Conservation (phyloP, 2,329 filamentous ascomycete species). For the Paramyrothecium sp. region DNA sequence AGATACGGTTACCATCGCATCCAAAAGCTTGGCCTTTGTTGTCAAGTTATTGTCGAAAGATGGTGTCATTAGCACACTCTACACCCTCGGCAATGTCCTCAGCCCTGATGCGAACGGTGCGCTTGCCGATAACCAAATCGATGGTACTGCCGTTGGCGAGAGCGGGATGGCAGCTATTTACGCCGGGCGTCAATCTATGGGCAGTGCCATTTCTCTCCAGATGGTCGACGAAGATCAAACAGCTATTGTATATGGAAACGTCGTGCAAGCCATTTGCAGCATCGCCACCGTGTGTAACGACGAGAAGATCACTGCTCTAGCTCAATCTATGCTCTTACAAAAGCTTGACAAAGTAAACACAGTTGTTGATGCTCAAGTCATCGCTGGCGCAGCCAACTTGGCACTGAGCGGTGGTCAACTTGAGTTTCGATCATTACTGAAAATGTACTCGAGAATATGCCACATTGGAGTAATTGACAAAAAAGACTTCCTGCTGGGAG, state of each 20-base stretch:
- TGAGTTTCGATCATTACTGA: slow-evolving; percentile 84
- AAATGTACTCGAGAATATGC: slow-evolving; percentile 74
- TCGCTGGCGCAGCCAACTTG: slow-evolving; percentile 76
- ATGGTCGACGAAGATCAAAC: slow-evolving; percentile 76
- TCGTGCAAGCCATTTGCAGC: slow-evolving; percentile 94
- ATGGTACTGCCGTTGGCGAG: slow-evolving; percentile 39
- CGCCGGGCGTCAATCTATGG: slow-evolving; percentile 56
- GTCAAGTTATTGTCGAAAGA: slow-evolving; percentile 85
- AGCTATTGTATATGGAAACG: slow-evolving; percentile 73
- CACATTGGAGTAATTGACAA: slow-evolving; percentile 71
- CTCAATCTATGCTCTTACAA: slow-evolving; percentile 94
- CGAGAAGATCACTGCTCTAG: slow-evolving; percentile 88
- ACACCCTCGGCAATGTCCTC: slow-evolving; percentile 93
- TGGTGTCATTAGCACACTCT: slow-evolving; percentile 89
- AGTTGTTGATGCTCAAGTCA: slow-evolving; percentile 79
- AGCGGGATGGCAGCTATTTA: slow-evolving; percentile 44
- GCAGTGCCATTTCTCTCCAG: slow-evolving; percentile 77
- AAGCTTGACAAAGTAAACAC: slow-evolving; percentile 85
- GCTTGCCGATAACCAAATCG: slow-evolving; percentile 50
- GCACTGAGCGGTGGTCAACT: slow-evolving; percentile 74
- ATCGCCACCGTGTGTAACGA: slow-evolving; percentile 81
- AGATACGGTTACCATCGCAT: slow-evolving; percentile 71
- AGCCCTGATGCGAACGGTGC: slow-evolving; percentile 65
- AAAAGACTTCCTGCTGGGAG: slow-evolving; percentile 65
- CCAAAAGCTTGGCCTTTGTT: slow-evolving; percentile 80